A percentile compares a stretch with the other conserved stretches of the same genome.
Conservation (phyloP, 1,284 basidiomycete species). For the Volvariella volvacea region DNA sequence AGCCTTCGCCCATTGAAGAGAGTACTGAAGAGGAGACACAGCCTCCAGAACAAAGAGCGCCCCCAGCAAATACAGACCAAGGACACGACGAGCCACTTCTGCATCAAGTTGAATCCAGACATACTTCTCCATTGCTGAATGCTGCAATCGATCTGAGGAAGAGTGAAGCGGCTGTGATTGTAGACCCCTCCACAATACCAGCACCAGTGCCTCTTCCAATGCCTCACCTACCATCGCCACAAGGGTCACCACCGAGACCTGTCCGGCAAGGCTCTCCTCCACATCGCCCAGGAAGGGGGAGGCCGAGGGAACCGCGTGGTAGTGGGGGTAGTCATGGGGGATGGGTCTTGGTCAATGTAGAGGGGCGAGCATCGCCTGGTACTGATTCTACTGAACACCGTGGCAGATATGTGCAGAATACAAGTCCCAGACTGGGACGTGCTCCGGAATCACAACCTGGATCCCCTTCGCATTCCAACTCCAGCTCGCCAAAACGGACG, state of each 20-base stretch:
- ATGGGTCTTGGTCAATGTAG: conserved; percentile 64
- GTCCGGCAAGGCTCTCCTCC: conserved; percentile 13
- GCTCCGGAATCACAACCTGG: not conserved
- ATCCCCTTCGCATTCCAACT: not conserved
- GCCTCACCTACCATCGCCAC: conserved; percentile 13
- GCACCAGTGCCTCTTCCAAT: conserved; percentile 17
- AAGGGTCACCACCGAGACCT: conserved; percentile 9
- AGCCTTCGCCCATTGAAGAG: conserved; percentile 34
- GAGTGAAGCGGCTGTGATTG: conserved; percentile 47
- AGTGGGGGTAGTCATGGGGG: conserved; percentile 32
- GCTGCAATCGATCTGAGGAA: conserved; percentile 33
- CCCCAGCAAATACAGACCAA: conserved; percentile 4
- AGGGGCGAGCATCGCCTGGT: conserved; percentile 18
- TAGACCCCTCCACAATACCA: conserved; percentile 19
- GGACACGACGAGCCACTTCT: conserved; percentile 26
- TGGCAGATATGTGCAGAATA: not conserved
- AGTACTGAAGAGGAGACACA: conserved; percentile 23
- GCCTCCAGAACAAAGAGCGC: conserved; percentile 8
- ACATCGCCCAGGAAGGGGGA: conserved; percentile 1
- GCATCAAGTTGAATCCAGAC: conserved; percentile 39
- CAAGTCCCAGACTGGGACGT: not conserved
- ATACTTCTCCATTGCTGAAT: conserved; percentile 41
- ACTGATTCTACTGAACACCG: conserved; percentile 1
- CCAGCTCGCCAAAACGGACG: conserved; percentile 24
- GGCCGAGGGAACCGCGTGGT: not conserved